Evolutionary conservation across 805 yeast species (phyloP).

Genomic region (Zygosaccharomyces siamensis): DNA sequence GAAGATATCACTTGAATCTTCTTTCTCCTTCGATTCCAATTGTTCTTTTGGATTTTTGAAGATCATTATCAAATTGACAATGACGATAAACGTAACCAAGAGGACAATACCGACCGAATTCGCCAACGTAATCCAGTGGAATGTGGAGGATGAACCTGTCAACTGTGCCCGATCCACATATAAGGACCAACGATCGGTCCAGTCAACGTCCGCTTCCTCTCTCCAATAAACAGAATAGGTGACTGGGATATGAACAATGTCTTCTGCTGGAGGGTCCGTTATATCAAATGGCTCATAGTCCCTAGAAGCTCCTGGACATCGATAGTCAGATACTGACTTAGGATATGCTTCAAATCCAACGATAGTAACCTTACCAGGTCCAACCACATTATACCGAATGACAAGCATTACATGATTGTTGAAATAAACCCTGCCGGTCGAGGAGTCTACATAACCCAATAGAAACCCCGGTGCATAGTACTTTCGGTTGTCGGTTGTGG

Average conservation of each 20-base stretch:
- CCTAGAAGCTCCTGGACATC: conserved; percentile 72
- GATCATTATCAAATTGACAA: conserved; percentile 47
- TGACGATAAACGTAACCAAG: conserved; percentile 56
- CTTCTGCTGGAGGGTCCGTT: conserved; percentile 35
- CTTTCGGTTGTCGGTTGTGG: conserved; percentile 52
- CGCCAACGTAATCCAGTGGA: conserved; percentile 75
- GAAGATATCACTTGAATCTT: conserved; percentile 20
- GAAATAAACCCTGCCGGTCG: conserved; percentile 49
- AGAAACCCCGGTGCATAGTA: conserved; percentile 87
- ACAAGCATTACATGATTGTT: conserved; percentile 82
- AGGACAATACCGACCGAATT: conserved; percentile 65
- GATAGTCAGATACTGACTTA: conserved; percentile 59
- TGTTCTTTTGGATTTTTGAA: conserved; percentile 26
- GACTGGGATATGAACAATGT: conserved; percentile 54
- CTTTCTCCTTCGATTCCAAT: conserved; percentile 24
- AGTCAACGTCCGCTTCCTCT: conserved; percentile 63
- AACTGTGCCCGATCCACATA: conserved; percentile 54
- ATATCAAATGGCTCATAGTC: conserved; percentile 55
- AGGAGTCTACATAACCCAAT: conserved; percentile 59
- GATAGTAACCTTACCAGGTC: conserved; percentile 48
- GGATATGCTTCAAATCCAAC: conserved; percentile 92
- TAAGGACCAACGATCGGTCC: conserved; percentile 68
- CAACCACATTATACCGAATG: conserved; percentile 58
- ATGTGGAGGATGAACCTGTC: conserved; percentile 39
- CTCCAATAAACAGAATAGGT: conserved; percentile 88